Evolutionary conservation across 345 rosid species (phyloP).

Genomic region (Melastoma malabathricum): DNA sequence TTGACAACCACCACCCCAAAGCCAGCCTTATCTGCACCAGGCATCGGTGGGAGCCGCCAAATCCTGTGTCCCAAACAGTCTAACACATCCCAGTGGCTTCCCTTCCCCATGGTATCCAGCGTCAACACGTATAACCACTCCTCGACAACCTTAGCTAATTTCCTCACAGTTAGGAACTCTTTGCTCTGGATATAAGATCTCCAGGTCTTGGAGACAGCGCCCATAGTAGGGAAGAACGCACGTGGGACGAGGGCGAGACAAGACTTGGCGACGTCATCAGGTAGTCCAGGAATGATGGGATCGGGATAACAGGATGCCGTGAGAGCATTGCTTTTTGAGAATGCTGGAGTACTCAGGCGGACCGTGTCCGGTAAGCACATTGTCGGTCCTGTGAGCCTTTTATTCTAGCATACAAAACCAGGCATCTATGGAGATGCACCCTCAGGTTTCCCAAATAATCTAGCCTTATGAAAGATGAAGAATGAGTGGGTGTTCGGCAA

Average conservation of each 20-base stretch:
- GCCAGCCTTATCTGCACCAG: conserved; percentile 51
- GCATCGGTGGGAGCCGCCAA: conserved; percentile 61
- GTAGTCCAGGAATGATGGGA: conserved; percentile 63
- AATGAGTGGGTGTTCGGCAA: too few relatives aligned
- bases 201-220: conserved; percentile 78
- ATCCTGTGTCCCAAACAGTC: conserved; percentile 46
- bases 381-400: too few relatives aligned
- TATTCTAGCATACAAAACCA: too few relatives aligned
- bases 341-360: too few relatives aligned
- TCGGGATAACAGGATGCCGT: too few relatives aligned
- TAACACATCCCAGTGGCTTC: conserved; percentile 79
- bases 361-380: too few relatives aligned
- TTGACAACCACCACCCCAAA: conserved; percentile 57
- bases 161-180: conserved; percentile 61
- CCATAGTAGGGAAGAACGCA: conserved; percentile 50
- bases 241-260: conserved; percentile 88
- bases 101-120: conserved; percentile 45
- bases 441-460: too few relatives aligned
- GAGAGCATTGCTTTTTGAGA: too few relatives aligned
- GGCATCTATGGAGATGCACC: too few relatives aligned
- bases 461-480: too few relatives aligned
- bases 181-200: conserved; percentile 62
- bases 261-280: conserved; percentile 76
- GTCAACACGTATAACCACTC: conserved; percentile 76
- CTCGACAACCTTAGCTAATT: conserved; percentile 57